Base-by-base conservation (phyloP, 2,329 filamentous ascomycete genomes). In the Pseudogymnoascus sp. region DNA sequence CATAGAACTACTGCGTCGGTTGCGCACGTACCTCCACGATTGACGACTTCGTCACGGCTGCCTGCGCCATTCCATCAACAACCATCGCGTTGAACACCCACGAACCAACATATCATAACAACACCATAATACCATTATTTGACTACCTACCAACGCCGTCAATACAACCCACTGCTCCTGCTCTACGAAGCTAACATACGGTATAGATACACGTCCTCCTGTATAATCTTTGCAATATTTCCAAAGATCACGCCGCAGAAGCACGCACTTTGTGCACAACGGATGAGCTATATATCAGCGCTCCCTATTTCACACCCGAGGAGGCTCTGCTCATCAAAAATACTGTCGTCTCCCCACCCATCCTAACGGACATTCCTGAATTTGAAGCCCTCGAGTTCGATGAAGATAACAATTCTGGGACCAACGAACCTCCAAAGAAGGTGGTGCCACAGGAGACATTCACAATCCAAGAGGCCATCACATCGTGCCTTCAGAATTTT, bases 281-380 rank as follows among this genome's bases (percentile, higher is more conserved):
- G 6, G 67, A 72, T 60, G 66, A 68, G 40, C 63, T 72, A 5
- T 71, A 72, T 60, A 71, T 73, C 44, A 70, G 69, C 64, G 56
- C 6, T 25, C 70, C 70, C 1, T 71, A 72, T 59, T 72, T 72
- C 63, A 63, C 67, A n/a, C 50, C 65, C 3, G 63, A 65, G 8
- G 67, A 71, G 62, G 69, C 68, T 12, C 47, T 12, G 8, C 59
- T 62, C 3, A 66, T 72, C 11, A 70, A 66, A 60, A 53, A 44
- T 25, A 66, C 69, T 10, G 31, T 66, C 8, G 47, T 70, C 12
- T 60, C 47, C 12, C 28, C 31, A 11, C 53, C 63, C 12, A 56
- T 44, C 14, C 63, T 63, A 33, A 63, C 59, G 21, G 61, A 64
- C 61, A 64, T 63, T 10, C 62, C 59, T 1, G 65, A 66, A 59